Evolutionary conservation across 192 early-diverging fungal genomes (phyloP), one percentile per base, ranked within the genome.

Genomic region (Spizellomyces sp.): DNA sequence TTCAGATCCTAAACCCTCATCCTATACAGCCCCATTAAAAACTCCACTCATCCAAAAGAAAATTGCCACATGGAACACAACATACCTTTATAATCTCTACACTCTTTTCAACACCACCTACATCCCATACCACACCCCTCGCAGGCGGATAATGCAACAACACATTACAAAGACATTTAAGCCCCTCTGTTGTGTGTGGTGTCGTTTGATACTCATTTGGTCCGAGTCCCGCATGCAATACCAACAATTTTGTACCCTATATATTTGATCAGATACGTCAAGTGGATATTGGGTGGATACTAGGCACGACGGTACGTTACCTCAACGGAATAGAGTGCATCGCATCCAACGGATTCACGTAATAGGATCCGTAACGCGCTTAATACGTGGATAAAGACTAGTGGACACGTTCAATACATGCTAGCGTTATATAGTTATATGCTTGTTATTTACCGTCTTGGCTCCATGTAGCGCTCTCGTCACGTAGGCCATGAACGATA

Each of bases 91-190:
- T 59, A 21, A 83, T 50, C 15, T 60, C 43, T 41, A 78, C 61
- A 41, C 81, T 78, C 8, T 62, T 45, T 6, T 73, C 59, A 12
- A 82, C 67, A 15, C 86, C 81, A 19, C 84, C 78, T 45, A 72
- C 21, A 15, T 82, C 74, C 21, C 82, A 76, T 58, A 91, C 81
- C 17, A 71, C 66, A 4, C 58, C 63, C 44, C 84, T 80, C 6
- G 84, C 81, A 5, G 64, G 54, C 5, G 80, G 82, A 5, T 85
- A 79, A 19, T 89, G 76, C 21, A 90, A 70, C 52, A 92, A 71
- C n/a, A 80, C 77, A 64, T 93, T 93, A 2, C 84, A 81, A 41
- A 93, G 71, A 54, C 88, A 89, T 44, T 91, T 93, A n/a, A 92
- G 67, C 5, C 89, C 83, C 67, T 84, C 83, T 14, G 21, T 66